These are phyloP conservation scores for Lanmaoa rubissima DNA, from an alignment of 768 basidiomycete genomes.

Conservation along the genomic window DNA sequence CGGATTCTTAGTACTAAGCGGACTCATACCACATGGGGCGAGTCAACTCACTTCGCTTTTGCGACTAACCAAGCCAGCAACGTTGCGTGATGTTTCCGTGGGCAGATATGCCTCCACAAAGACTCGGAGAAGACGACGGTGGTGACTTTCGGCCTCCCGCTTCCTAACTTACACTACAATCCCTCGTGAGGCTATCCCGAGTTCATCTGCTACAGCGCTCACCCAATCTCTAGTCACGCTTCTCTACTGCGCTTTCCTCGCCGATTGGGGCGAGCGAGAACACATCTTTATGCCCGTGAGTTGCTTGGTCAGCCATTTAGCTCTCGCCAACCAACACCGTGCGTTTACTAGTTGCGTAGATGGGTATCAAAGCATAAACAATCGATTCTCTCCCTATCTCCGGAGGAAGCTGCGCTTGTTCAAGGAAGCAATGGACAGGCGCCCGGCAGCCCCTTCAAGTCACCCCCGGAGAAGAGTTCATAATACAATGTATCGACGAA, in stretches of 20 bases:
- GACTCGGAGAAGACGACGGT: conserved; percentile 18
- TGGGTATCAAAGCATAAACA: conserved; percentile 53
- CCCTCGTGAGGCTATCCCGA: conserved; percentile 43
- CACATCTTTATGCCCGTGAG: conserved; percentile 69
- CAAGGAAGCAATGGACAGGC: conserved; percentile 2
- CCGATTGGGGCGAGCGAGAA: conserved; percentile 68
- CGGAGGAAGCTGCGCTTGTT: conserved; percentile 45
- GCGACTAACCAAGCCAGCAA: conserved; percentile 4
- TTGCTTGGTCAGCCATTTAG: conserved; percentile 8
- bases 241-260: conserved; percentile 57
- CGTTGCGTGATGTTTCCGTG: not conserved
- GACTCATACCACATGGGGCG: conserved; percentile 4
- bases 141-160: conserved; percentile 55
- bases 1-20: too few species aligned
- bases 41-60: conserved; percentile 7
- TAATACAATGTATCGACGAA: not conserved
- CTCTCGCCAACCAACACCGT: not conserved
- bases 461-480: conserved; percentile 4
- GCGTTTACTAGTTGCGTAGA: conserved; percentile 48
- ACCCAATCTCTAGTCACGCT: conserved; percentile 41
- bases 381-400: conserved; percentile 56
- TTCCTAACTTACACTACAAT: conserved; percentile 54
- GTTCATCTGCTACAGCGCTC: not conserved
- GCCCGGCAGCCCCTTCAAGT: not conserved
- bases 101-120: conserved; percentile 17